Percentiles rank a stretch among this genome's conserved stretches.
Evolutionary conservation across 1,139 yeast genomes (phyloP).

Genomic region (Yamadazyma siamensis): DNA sequence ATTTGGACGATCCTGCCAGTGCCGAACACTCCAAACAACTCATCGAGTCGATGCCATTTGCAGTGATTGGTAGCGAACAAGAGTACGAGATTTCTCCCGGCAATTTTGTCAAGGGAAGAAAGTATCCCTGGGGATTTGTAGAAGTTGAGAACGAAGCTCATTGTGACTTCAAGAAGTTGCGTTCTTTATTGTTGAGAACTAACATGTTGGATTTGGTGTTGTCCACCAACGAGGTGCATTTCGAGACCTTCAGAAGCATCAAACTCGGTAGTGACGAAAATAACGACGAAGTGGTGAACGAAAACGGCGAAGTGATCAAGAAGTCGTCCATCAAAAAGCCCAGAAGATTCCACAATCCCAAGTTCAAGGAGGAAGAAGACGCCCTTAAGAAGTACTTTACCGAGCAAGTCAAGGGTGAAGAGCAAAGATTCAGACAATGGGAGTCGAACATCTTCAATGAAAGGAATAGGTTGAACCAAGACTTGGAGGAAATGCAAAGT

Average conservation of each 20-base stretch:
- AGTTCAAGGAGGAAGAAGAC: slow-evolving; percentile 94
- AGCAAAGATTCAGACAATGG: slow-evolving; percentile 97
- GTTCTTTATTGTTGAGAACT: slow-evolving; percentile 84
- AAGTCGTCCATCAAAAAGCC: slow-evolving; percentile 41
- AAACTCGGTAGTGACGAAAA: slow-evolving; percentile 66
- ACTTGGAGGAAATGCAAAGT: slow-evolving; percentile 81
- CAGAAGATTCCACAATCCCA: slow-evolving; percentile 72
- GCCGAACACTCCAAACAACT: slow-evolving; percentile 79
- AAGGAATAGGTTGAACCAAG: slow-evolving; percentile 90
- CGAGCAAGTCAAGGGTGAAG: slow-evolving; percentile 97
- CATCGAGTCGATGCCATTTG: slow-evolving; percentile 91
- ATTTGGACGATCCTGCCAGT: slow-evolving; percentile 67
- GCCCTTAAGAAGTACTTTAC: slow-evolving; percentile 91
- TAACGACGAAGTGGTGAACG: slow-evolving; percentile 32
- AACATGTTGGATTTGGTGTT: slow-evolving; percentile 87
- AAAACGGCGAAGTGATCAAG: slow-evolving; percentile 33
- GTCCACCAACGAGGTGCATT: slow-evolving; percentile 90
- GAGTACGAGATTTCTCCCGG: slow-evolving; percentile 80
- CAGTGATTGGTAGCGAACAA: slow-evolving; percentile 86
- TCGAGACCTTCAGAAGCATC: slow-evolving; percentile 79
- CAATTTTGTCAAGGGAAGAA: slow-evolving; percentile 78
- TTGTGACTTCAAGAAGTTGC: slow-evolving; percentile 90
- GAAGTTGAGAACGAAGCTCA: slow-evolving; percentile 96
- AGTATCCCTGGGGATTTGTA: slow-evolving; percentile 96
- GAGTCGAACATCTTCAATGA: slow-evolving; percentile 93